Evolutionary conservation across 75 land plant genomes (phyloP).

Genomic region (Sequoia sempervirens): DNA sequence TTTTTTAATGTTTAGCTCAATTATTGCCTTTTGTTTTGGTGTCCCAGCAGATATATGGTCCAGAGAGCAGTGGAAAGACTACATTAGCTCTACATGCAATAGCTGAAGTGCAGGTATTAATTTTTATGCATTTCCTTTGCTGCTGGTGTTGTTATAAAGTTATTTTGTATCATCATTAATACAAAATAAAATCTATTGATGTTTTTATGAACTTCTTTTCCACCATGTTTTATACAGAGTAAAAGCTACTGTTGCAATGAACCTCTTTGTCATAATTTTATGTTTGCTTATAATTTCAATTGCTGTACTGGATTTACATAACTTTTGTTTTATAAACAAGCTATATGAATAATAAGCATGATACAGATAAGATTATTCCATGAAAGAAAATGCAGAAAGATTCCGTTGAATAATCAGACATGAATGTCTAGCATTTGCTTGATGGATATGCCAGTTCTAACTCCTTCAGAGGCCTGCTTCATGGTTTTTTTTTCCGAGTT

Average conservation of each 20-base stretch:
- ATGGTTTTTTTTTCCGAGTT: too few species aligned
- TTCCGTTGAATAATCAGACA: background rate
- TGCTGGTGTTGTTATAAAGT: conserved; percentile 11
- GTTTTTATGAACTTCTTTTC: background rate
- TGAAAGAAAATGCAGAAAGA: too few species aligned
- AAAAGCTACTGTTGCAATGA: background rate
- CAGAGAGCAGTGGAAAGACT: conserved; percentile 99
- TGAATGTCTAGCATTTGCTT: background rate
- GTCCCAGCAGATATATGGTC: conserved; percentile 74
- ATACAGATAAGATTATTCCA: too few species aligned
- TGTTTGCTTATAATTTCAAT: conserved; percentile 8
- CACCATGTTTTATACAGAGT: background rate
- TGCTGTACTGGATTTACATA: background rate
- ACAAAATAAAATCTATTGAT: background rate
- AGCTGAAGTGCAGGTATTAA: conserved; percentile 88
- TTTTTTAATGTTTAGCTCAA: background rate
- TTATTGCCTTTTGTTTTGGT: conserved; percentile 2
- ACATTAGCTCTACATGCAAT: conserved; percentile 95
- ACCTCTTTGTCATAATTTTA: background rate
- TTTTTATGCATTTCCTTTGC: background rate
- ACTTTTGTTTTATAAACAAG: background rate
- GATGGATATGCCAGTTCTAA: background rate
- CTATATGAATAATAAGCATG: background rate
- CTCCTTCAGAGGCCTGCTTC: too few species aligned
- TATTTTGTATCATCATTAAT: background rate